phyloP scores from a whole-genome alignment of 1,284 basidiomycete species.

The Takashimella tepidaria region DNA sequence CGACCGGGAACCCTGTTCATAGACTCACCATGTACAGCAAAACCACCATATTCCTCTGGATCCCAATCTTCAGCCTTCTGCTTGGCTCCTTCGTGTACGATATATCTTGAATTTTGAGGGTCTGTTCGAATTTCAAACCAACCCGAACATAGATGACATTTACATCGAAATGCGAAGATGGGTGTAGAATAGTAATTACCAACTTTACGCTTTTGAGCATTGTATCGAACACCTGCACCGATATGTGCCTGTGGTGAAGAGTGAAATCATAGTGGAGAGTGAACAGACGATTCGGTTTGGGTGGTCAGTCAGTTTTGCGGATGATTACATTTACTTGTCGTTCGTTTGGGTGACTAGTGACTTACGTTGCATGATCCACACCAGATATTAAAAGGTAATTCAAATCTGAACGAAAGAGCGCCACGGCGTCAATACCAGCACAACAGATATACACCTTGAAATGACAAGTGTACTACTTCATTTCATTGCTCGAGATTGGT shows the following conservation, averaged over 20 bases:
- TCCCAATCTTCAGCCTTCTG: slow-evolving; percentile 95
- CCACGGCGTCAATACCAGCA: not conserved
- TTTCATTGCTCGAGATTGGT: no score
- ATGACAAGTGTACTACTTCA: no score
- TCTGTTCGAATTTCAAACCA: slow-evolving; percentile 98
- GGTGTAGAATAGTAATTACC: slow-evolving; percentile 94
- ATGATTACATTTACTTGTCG: not conserved
- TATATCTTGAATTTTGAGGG: slow-evolving; percentile 90
- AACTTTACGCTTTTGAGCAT: slow-evolving; percentile 95
- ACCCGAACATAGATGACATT: slow-evolving; percentile 86
- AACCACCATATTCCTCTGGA: slow-evolving; percentile 89
- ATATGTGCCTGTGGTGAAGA: slow-evolving; percentile 64
- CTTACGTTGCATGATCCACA: slow-evolving; percentile 75
- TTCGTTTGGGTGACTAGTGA: not conserved
- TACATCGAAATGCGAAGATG: slow-evolving; percentile 91
- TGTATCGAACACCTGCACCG: slow-evolving; percentile 95
- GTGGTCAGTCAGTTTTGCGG: not conserved
- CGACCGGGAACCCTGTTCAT: no score
- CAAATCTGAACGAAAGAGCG: slow-evolving; percentile 52
- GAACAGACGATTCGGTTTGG: not conserved
- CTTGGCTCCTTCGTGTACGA: slow-evolving; percentile 82
- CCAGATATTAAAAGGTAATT: slow-evolving; percentile 96
- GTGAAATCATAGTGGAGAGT: no score
- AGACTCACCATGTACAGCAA: slow-evolving; percentile 70
- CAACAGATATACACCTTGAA: no score